These are phyloP conservation scores for Debaryomyces castellii DNA, from an alignment of 805 yeast species.

Conservation along the genomic window DNA sequence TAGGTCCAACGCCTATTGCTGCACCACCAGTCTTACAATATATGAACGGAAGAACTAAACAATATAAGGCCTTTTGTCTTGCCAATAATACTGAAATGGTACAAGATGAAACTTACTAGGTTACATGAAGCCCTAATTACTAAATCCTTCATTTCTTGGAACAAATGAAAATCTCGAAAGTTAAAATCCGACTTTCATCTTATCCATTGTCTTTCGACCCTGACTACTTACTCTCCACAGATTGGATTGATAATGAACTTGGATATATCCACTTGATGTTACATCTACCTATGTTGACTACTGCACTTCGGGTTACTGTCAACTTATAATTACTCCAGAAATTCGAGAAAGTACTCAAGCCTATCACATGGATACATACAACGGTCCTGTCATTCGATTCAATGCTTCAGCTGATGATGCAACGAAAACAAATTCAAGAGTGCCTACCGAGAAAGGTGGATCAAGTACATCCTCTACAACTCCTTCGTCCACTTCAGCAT, in stretches of 20 bases:
- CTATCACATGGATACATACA: constrained; percentile 33
- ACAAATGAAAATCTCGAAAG: constrained; percentile 26
- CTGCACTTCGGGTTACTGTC: background rate
- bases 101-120: constrained; percentile 49
- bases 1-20: constrained; percentile 30
- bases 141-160: constrained; percentile 20
- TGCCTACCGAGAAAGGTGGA: constrained; percentile 42
- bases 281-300: background rate
- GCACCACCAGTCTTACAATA: constrained; percentile 47
- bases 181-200: constrained; percentile 3
- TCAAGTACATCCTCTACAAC: background rate
- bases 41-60: constrained; percentile 33
- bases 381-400: constrained; percentile 41
- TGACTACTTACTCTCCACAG: background rate
- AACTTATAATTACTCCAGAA: constrained; percentile 37
- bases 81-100: constrained; percentile 43
- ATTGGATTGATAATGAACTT: background rate
- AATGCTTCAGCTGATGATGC: constrained; percentile 30
- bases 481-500: background rate
- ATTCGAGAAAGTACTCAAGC: constrained; percentile 33
- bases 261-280: background rate
- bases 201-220: background rate
- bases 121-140: constrained; percentile 48
- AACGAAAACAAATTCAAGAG: constrained; percentile 25
- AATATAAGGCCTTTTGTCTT: constrained; percentile 43